Conservation (phyloP, 768 basidiomycete species). For the Phanerodontia chrysosporium region DNA sequence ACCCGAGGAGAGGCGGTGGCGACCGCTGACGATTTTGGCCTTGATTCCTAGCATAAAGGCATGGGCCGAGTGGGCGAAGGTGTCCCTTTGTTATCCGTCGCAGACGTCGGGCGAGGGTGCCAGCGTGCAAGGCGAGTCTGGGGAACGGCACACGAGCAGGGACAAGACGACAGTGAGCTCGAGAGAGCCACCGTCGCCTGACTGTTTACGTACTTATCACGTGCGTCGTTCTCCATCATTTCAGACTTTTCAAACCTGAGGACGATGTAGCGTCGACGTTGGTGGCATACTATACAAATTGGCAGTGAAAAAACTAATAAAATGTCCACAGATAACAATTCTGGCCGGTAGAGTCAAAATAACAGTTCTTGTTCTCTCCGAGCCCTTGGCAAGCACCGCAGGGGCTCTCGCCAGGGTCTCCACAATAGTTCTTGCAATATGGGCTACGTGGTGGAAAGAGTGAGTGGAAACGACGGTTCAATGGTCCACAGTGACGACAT, state of each 20-base stretch:
- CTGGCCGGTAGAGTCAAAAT: not conserved
- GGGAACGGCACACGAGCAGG: not conserved
- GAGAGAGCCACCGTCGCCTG: not conserved
- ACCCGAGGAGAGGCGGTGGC: slow-evolving; percentile 10
- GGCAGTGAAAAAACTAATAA: no score
- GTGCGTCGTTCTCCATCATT: no score
- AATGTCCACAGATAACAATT: not conserved
- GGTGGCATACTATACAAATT: no score
- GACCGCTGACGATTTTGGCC: slow-evolving; percentile 13
- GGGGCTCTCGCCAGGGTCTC: not conserved
- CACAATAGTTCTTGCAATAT: not conserved
- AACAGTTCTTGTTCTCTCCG: not conserved
- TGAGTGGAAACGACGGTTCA: no score
- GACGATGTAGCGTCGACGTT: no score
- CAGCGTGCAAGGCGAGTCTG: not conserved
- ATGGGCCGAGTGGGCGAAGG: not conserved
- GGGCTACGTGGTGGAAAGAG: no score
- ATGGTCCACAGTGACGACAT: not conserved
- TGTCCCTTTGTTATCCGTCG: not conserved
- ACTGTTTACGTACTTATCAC: not conserved
- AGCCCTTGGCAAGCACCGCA: not conserved
- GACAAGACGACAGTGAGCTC: no score
- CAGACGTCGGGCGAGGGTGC: not conserved
- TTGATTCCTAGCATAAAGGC: slow-evolving; percentile 16
- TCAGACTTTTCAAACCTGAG: no score